Conservation (phyloP, 2,329 filamentous ascomycete genomes). For the Trichoderma koningii region DNA sequence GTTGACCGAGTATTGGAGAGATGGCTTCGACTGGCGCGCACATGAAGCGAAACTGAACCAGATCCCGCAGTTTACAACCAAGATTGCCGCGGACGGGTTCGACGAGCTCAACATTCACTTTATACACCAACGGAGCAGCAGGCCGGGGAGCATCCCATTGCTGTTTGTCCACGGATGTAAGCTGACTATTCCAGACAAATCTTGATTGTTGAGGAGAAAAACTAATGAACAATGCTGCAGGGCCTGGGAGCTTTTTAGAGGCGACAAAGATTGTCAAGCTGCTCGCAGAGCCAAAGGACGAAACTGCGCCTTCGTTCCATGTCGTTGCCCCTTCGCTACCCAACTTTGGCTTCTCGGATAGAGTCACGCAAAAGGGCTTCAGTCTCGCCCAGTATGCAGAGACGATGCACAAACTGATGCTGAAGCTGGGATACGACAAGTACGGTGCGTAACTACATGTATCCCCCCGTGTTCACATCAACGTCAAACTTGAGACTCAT, state of each 20-base stretch:
- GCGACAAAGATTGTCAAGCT: constrained; percentile 61
- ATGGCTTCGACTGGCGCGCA: constrained; percentile 63
- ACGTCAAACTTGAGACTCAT: background rate
- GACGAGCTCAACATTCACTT: constrained; percentile 64
- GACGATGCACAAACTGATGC: constrained; percentile 68
- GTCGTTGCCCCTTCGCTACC: constrained; percentile 61
- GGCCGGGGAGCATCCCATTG: constrained; percentile 60
- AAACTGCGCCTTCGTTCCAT: constrained; percentile 49
- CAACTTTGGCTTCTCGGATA: constrained; percentile 49
- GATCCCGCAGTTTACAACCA: constrained; percentile 59
- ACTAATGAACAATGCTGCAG: constrained; percentile 27
- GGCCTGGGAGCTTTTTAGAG: constrained; percentile 71
- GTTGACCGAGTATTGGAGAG: constrained; percentile 42
- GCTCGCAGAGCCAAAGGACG: constrained; percentile 40
- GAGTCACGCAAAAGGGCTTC: constrained; percentile 38
- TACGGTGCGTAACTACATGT: constrained; percentile 34
- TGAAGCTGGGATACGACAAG: constrained; percentile 58
- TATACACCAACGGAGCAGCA: constrained; percentile 57
- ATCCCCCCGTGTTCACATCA: background rate
- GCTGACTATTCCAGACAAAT: constrained; percentile 16
- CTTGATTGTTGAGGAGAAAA: too few relatives aligned
- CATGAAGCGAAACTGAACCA: constrained; percentile 60
- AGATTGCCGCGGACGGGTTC: constrained; percentile 58
- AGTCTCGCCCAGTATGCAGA: constrained; percentile 49
- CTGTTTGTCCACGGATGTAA: constrained; percentile 68